Base-by-base conservation (phyloP, 306 rosid species). In the Castanea crenata region DNA sequence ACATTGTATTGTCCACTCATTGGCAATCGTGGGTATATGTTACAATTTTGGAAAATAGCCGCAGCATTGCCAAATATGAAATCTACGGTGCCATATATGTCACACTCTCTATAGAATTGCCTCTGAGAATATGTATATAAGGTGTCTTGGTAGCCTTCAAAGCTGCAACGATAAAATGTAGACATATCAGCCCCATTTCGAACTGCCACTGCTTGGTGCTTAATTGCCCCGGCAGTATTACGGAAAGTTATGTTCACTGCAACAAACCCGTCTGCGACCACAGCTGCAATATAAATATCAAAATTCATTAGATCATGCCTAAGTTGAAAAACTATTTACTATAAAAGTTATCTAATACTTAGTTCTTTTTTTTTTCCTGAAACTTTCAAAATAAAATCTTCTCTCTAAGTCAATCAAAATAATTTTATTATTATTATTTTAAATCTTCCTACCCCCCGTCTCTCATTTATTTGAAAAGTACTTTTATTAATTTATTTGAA, bases 61-160 rank as follows among this genome's bases (percentile, higher is more conserved):
- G 93, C 93, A 2, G 99, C 99, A 38, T 95, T 92, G 4, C 99
- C 98, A n/a, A 95, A 95, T 55, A 95, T 92, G 91, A 94, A 94
- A 73, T 94, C 99, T 2, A 94, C 97, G 0, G 99, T 94, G 15
- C 99, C 97, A 54, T 90, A 92, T 32, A 94, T 78, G 67, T 92
- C 94, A 31, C 97, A 94, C 76, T 92, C 97, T 35, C 97, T 63
- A 62, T 92, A 95, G 87, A 95, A 95, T 79, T 95, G 98, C 34
- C 99, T 87, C 5, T 92, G 84, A 29, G 99, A 87, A 69, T 92
- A 98, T 3, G 91, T 81, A 81, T 95, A 95, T 11, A 94, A 35
- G 0, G 99, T 94, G 85, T 94, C 99, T 76, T 94, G 99, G 81
- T 92, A 94, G 0, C 81, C 99, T 73, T 94, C 99, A 51, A 94